Conservation (phyloP, 2,329 filamentous ascomycete genomes). For the Ophiostoma angusticollis region DNA sequence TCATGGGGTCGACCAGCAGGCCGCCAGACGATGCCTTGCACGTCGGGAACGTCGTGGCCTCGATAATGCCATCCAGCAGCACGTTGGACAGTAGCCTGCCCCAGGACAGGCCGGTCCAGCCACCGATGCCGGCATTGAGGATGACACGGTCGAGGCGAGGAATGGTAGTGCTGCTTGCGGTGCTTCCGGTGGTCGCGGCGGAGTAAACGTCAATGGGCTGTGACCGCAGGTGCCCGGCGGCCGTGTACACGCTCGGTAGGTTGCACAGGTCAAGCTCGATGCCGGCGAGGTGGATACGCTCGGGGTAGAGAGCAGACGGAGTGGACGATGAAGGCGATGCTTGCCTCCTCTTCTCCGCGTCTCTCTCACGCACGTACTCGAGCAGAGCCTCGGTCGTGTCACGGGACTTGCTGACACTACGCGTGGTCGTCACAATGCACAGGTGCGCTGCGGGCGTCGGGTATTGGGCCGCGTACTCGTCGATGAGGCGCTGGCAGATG, state of each 20-base stretch:
- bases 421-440: constrained; percentile 72
- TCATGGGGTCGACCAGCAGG: constrained; percentile 30
- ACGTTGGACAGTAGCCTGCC: constrained; percentile 38
- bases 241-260: constrained; percentile 35
- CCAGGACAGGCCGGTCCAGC: constrained; percentile 73
- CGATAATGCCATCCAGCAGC: constrained; percentile 46
- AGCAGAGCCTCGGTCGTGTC: constrained; percentile 56
- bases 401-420: constrained; percentile 58
- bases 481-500: constrained; percentile 72
- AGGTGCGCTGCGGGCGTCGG: constrained; percentile 57
- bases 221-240: constrained; percentile 33
- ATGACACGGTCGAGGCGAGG: constrained; percentile 68
- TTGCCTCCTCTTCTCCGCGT: constrained; percentile 14
- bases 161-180: constrained; percentile 32
- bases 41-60: constrained; percentile 61
- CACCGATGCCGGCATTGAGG: constrained; percentile 80
- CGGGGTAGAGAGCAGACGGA: constrained; percentile 29
- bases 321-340: constrained; percentile 26
- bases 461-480: constrained; percentile 68
- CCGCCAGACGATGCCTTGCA: constrained; percentile 55
- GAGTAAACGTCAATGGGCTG: constrained; percentile 32
- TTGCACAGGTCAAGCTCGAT: constrained; percentile 49
- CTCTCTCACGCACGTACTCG: constrained; percentile 50
- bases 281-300: constrained; percentile 45
- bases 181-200: constrained; percentile 15